These are phyloP conservation scores for Epichloe aotearoae DNA, from an alignment of 2,329 filamentous ascomycete species.

Conservation along the genomic window DNA sequence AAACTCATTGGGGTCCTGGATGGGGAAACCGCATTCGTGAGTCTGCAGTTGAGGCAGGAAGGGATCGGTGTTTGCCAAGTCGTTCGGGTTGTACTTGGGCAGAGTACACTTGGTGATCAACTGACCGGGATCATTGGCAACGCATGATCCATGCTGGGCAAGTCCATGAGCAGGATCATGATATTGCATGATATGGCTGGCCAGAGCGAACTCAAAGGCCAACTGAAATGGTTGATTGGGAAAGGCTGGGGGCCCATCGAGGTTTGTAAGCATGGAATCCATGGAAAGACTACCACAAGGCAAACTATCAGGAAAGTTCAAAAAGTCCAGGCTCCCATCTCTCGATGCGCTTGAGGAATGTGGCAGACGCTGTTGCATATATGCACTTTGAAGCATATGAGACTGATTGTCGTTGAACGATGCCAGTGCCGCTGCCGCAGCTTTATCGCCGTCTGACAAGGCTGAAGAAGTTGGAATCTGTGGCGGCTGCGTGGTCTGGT, in stretches of 20 bases:
- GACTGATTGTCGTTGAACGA: slow-evolving; percentile 16
- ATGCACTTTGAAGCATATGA: slow-evolving; percentile 4
- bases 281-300: slow-evolving; percentile 13
- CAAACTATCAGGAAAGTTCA: slow-evolving; percentile 7
- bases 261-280: slow-evolving; percentile 7
- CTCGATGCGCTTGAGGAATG: not conserved
- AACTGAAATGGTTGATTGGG: slow-evolving; percentile 9
- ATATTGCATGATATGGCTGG: slow-evolving; percentile 18
- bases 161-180: slow-evolving; percentile 15
- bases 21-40: slow-evolving; percentile 16
- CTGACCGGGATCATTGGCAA: slow-evolving; percentile 15
- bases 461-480: not conserved
- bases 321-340: slow-evolving; percentile 3
- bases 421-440: slow-evolving; percentile 18
- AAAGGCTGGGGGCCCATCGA: slow-evolving; percentile 4
- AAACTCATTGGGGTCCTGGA: slow-evolving; percentile 15
- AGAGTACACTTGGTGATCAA: slow-evolving; percentile 15
- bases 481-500: slow-evolving; percentile 7
- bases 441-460: slow-evolving; percentile 13
- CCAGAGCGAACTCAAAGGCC: slow-evolving; percentile 13
- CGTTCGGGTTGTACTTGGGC: slow-evolving; percentile 11
- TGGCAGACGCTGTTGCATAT: slow-evolving; percentile 7
- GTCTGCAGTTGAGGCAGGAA: slow-evolving; percentile 9
- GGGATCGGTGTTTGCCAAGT: slow-evolving; percentile 6
- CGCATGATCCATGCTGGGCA: slow-evolving; percentile 13